Base-by-base conservation (phyloP, 2,329 filamentous ascomycete genomes). In the Colletotrichum destructivum region DNA sequence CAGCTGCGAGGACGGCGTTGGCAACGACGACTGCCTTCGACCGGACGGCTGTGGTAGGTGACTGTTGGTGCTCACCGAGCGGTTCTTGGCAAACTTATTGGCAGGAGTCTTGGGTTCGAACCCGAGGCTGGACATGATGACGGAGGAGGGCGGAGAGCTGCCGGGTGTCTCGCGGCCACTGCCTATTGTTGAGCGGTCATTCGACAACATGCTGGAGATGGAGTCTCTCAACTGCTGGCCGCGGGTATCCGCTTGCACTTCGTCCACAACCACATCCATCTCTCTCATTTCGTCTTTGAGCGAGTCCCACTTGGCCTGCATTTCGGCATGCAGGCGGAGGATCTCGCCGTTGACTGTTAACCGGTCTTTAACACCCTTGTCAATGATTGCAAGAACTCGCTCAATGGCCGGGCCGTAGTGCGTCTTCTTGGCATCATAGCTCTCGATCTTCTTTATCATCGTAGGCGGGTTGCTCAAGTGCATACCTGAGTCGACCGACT, bases 331-430 rank as follows among this genome's bases (percentile, higher is more conserved):
- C 42, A 98, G 86, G 55, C 95, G 90, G 38, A 98, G 82, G 73
- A 98, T 96, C 82, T 98, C 96, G 55, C 96, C 96, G 78, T 99
- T 98, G 66, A 98, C 94, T 0, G 96, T 98, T 61, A 98, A 86
- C n/a, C 96, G 91, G 78, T 98, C 95, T 79, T 94, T 93, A 77
- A 98, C 93, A n/a, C 96, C 96, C 79, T 94, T 96, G 76, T 98
- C 94, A 62, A 98, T 98, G 79, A 98, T 97, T 49, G 92, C 91
- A 21, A 98, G 84, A 9, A 99, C 94, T 52, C 95, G 90, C 79
- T 96, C 94, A 79, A 99, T 97, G 2, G 96, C 96, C 12, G 95
- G 94, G 1, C 95, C 93, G 78, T 98, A 99, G 80, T 98, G 96
- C 71, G 91, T 91, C 82, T 96, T 97, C 86, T 98, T 99, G 54